phyloP scores from a whole-genome alignment of 441 rosid genomes.

The Mallotus repandus region DNA sequence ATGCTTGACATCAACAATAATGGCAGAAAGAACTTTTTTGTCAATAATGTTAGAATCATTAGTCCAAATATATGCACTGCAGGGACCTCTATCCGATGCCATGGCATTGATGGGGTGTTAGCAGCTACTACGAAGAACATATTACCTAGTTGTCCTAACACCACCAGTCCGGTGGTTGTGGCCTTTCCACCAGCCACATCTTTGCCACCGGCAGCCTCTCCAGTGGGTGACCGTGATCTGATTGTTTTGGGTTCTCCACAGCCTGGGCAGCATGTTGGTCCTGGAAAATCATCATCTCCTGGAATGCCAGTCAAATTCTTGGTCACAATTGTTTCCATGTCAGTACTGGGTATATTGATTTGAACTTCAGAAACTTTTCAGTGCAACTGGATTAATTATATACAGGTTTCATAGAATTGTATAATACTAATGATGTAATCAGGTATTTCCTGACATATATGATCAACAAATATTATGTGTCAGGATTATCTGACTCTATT shows the following conservation, averaged over 20 bases:
- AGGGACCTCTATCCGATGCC: conserved; percentile 63
- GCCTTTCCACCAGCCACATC: conserved; percentile 11
- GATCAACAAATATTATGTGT: too few species aligned
- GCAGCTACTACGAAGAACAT: conserved; percentile 7
- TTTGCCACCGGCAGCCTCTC: conserved; percentile 13
- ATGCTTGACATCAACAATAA: conserved; percentile 46
- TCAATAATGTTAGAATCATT: conserved; percentile 60
- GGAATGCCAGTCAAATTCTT: conserved; percentile 11
- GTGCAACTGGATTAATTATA: not conserved
- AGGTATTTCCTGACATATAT: too few species aligned
- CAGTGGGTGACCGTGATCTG: not conserved
- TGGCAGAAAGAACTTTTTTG: conserved; percentile 45
- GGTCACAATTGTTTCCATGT: not conserved
- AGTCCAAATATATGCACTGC: conserved; percentile 58
- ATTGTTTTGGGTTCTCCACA: conserved; percentile 19
- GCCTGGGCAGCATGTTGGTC: conserved; percentile 10
- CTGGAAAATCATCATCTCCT: conserved; percentile 18
- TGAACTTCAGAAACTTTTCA: too few species aligned
- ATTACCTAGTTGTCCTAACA: conserved; percentile 31
- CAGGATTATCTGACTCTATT: too few species aligned
- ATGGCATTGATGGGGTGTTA: conserved; percentile 66
- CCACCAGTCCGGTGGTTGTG: conserved; percentile 22
- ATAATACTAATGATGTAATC: too few species aligned
- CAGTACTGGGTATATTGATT: not conserved
- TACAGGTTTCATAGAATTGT: too few species aligned